Base-by-base conservation (phyloP, 768 basidiomycete genomes). In the Pleurotus tuoliensis region DNA sequence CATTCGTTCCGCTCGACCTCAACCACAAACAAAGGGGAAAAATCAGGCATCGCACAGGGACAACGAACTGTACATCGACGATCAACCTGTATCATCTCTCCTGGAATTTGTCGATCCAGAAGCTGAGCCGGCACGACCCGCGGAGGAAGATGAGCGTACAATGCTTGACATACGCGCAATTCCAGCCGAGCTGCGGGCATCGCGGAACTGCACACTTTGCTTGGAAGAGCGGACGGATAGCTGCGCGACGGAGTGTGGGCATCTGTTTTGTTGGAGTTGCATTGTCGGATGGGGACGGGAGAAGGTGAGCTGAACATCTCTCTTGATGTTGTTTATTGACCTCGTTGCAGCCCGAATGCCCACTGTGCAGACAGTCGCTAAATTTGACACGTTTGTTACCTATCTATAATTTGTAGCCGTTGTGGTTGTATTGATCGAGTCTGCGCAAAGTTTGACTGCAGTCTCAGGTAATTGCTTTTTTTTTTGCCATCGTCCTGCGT, bases 261-360 rank as follows among this genome's bases (percentile, higher is more conserved):
- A 94, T 68, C 65, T 94, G 46, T 94, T 94, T 66, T 93, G 92
- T 62, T 94, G 92, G 92, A 84, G 78, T 62, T 94, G 92, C 63
- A 90, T 94, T 40, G 83, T 90, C 44, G 89, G 86, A 8, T 94
- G 92, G 92, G 91, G 88, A 12, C 76, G 87, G 67, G 92, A 94
- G 68, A 94, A 92, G 82, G 88, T 87, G 56, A 51, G 71, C 62
- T 5, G 13, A 38, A 13, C 15, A 43, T 50, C 41, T 16, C 4
- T 54, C 39, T 8, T 43, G 62, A 22, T 59, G 43, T 18, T 30
- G 22, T 47, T 55, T 7, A 18, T 43, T 56, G 25, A n/a, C 56
- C 25, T 52, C 22, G 49, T 40, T 16, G 20, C 60, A 90, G 88
- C 79, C 91, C 7, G 92, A 94, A 69, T 94, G 92, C 68, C 92